A percentile compares a stretch with the other conserved stretches of the same genome.
Evolutionary conservation across 305 asterid species (phyloP).

Genomic region (Solanum hybrid): DNA sequence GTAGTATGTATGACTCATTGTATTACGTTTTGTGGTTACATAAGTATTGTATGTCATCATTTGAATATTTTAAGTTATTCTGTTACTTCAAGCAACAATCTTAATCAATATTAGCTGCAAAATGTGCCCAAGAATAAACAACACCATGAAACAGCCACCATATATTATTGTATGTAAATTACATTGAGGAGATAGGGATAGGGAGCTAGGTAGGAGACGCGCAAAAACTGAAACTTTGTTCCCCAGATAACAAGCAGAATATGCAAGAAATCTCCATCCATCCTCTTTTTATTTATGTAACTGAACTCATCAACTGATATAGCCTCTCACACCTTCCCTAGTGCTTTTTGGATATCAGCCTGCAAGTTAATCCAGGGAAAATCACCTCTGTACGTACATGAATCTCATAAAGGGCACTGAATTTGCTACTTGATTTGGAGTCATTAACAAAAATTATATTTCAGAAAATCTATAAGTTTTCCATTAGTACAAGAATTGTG

Average conservation of each 20-base stretch:
- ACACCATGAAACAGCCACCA: not conserved
- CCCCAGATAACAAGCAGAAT: not conserved
- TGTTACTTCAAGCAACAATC: not conserved
- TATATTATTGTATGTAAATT: not conserved
- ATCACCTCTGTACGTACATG: not conserved
- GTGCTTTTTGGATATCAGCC: slow-evolving; percentile 54
- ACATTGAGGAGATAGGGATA: not conserved
- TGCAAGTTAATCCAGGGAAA: slow-evolving; percentile 21
- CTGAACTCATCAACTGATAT: not conserved
- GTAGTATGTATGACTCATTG: not conserved
- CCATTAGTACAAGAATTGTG: not conserved
- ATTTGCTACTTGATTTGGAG: not conserved
- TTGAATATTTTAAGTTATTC: not conserved
- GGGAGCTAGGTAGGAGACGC: not conserved
- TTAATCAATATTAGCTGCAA: not conserved
- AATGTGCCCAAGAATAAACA: not conserved
- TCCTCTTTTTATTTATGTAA: not conserved
- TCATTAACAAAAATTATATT: not conserved
- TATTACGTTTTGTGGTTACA: not conserved
- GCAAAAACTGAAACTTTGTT: not conserved
- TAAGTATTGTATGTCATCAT: not conserved
- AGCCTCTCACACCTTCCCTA: slow-evolving; percentile 43
- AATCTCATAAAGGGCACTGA: not conserved
- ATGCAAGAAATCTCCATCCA: not conserved
- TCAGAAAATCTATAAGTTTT: not conserved